phyloP scores from a whole-genome alignment of 148 eudicot species.

The Dysphania ambrosioides region DNA sequence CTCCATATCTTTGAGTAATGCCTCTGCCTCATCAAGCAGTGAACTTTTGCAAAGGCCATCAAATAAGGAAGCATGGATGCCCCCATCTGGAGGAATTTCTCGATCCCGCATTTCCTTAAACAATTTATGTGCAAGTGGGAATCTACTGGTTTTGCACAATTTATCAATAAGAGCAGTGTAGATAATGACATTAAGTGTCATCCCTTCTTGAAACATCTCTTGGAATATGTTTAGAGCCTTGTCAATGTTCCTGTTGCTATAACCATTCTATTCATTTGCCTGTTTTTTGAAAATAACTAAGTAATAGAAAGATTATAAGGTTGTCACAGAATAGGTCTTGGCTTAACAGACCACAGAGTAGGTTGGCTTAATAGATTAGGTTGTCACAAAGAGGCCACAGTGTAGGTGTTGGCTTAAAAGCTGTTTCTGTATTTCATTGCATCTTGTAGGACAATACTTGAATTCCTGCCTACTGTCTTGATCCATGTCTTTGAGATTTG shows the following conservation, averaged over 20 bases:
- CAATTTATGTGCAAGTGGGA: not conserved
- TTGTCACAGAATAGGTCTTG: no score
- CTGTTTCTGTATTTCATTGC: not conserved
- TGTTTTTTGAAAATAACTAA: no score
- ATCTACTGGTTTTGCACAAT: not conserved
- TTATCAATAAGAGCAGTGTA: not conserved
- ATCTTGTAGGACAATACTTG: not conserved
- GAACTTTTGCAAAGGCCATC: not conserved
- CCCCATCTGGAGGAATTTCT: not conserved
- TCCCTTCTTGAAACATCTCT: not conserved
- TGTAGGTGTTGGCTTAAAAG: not conserved
- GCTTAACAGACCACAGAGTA: no score
- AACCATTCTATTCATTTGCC: no score
- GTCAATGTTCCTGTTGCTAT: not conserved
- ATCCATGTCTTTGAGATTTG: not conserved
- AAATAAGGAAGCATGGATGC: not conserved
- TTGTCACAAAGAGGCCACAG: not conserved
- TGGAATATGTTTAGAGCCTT: not conserved
- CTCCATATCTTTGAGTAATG: not conserved
- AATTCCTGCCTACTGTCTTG: not conserved
- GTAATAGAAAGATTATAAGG: no score
- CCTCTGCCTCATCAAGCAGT: not conserved
- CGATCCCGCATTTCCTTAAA: not conserved
- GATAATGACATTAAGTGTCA: not conserved
- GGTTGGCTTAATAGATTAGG: no score